These are phyloP conservation scores for Lipomyces starkeyi DNA, from an alignment of 805 yeast genomes.

Conservation along the genomic window DNA sequence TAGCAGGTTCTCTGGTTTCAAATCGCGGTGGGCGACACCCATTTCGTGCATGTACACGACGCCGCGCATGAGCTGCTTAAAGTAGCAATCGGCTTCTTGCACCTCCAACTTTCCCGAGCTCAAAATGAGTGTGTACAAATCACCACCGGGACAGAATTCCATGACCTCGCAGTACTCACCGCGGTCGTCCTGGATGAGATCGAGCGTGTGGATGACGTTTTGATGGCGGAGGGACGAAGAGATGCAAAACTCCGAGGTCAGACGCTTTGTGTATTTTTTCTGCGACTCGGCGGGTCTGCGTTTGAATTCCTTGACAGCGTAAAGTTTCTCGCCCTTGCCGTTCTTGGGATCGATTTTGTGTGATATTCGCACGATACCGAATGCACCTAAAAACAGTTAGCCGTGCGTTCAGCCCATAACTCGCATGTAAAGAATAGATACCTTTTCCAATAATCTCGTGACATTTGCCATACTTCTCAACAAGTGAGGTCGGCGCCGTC, in stretches of 20 bases:
- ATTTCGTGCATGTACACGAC: slow-evolving; percentile 83
- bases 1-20: slow-evolving; percentile 85
- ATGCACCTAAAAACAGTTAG: slow-evolving; percentile 52
- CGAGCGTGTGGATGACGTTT: slow-evolving; percentile 78
- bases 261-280: slow-evolving; percentile 66
- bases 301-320: slow-evolving; percentile 79
- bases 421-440: background rate
- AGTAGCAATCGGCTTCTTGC: slow-evolving; percentile 83
- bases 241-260: slow-evolving; percentile 89
- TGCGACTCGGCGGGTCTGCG: slow-evolving; percentile 64
- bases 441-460: slow-evolving; percentile 95
- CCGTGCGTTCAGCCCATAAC: background rate
- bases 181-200: slow-evolving; percentile 74
- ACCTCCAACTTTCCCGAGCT: slow-evolving; percentile 60
- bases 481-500: slow-evolving; percentile 59
- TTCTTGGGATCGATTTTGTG: slow-evolving; percentile 60
- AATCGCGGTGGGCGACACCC: slow-evolving; percentile 93
- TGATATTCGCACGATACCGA: slow-evolving; percentile 89
- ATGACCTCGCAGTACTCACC: slow-evolving; percentile 84
- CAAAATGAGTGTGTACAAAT: slow-evolving; percentile 65
- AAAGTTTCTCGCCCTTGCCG: slow-evolving; percentile 54
- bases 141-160: slow-evolving; percentile 95
- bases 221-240: slow-evolving; percentile 76
- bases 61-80: slow-evolving; percentile 85
- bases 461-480: slow-evolving; percentile 90